Evolutionary conservation across 108 stramenopile species (phyloP).

Genomic region (Skeletonema costatum): DNA sequence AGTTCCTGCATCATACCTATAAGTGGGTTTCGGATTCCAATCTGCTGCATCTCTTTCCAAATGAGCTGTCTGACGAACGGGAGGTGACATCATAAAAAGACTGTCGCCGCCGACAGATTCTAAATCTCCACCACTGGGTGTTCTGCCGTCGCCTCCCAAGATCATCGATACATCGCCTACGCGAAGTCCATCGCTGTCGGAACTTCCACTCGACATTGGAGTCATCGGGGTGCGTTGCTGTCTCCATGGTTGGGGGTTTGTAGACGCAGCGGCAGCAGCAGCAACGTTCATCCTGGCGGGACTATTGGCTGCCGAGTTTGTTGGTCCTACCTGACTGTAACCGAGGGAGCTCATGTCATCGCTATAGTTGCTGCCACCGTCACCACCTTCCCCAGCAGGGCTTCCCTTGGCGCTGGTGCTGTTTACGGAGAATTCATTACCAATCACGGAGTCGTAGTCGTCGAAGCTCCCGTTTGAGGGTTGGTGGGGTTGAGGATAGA

Average conservation of each 20-base stretch:
- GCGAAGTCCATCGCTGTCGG: neutral
- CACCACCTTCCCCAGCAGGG: neutral
- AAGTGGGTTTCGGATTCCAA: neutral
- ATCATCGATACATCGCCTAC: neutral
- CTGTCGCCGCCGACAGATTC: neutral
- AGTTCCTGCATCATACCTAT: neutral
- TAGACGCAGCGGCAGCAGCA: no score
- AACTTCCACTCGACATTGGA: neutral
- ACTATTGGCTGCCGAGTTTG: neutral
- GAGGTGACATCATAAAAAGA: neutral
- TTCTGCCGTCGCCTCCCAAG: neutral
- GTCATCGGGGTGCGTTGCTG: neutral
- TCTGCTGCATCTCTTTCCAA: neutral
- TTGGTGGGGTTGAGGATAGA: neutral
- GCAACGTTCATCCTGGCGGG: neutral
- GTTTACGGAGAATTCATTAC: neutral
- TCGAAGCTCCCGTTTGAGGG: neutral
- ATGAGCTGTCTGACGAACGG: neutral
- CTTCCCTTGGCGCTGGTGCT: neutral
- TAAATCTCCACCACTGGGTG: neutral
- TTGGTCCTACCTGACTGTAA: neutral
- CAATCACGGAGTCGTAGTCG: neutral
- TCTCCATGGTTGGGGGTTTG: neutral
- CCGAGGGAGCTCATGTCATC: neutral
- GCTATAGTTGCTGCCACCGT: neutral